Conservation (phyloP, 257 asterid genomes). For the Capsicum chinense region DNA sequence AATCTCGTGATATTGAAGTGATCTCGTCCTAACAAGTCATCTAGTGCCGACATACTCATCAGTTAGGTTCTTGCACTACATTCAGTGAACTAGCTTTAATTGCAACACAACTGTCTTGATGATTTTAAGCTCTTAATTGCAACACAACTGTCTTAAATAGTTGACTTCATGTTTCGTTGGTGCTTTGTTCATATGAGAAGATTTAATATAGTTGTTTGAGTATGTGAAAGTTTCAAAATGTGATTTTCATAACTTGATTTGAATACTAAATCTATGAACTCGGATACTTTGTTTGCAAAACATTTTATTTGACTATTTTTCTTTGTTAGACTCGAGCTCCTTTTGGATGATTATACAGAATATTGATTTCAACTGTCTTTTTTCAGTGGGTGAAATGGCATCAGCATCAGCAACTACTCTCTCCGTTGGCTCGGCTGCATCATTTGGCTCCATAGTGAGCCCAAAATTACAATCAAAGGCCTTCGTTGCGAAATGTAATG, state of each 20-base stretch:
- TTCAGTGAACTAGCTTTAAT: not conserved
- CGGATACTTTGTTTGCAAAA: not conserved
- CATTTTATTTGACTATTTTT: not conserved
- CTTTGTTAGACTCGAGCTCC: not conserved
- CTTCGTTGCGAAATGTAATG: not conserved
- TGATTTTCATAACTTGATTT: not conserved
- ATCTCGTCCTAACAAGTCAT: not conserved
- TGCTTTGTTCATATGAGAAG: not conserved
- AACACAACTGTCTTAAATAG: not conserved
- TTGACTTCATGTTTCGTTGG: no score
- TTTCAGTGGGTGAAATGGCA: constrained; percentile 32
- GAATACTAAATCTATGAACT: not conserved
- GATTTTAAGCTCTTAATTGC: not conserved
- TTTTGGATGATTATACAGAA: not conserved
- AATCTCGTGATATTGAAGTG: not conserved
- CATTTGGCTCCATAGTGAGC: constrained; percentile 8
- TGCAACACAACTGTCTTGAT: not conserved
- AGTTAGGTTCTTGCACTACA: not conserved
- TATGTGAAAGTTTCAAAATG: not conserved
- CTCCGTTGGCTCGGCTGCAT: constrained; percentile 29
- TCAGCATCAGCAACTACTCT: constrained; percentile 34
- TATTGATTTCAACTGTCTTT: not conserved
- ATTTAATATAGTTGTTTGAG: not conserved
- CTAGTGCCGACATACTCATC: not conserved
- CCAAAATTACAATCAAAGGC: constrained; percentile 27